phyloP scores from a whole-genome alignment of 148 eudicot genomes.

The Camellia japonica region DNA sequence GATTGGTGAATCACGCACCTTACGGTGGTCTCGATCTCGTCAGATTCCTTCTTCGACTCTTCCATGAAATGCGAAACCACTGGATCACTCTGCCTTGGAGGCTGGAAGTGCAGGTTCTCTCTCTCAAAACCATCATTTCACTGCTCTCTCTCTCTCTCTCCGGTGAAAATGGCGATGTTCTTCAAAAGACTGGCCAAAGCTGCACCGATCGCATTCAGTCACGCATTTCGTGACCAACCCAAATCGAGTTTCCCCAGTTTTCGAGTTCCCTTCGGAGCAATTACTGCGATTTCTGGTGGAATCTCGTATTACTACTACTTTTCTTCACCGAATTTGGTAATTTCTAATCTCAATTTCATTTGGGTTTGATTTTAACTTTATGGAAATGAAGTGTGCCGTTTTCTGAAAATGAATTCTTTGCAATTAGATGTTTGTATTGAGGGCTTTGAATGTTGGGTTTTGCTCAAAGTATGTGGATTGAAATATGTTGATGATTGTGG shows the following conservation, averaged over 20 bases:
- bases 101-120: neutral
- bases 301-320: constrained; percentile 52
- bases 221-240: constrained; percentile 30
- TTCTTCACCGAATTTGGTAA: constrained; percentile 71
- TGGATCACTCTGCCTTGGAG: too few species aligned
- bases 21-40: neutral
- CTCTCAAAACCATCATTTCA: neutral
- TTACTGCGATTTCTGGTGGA: constrained; percentile 85
- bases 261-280: constrained; percentile 50
- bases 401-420: constrained; percentile 6
- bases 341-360: constrained; percentile 8
- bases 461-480: neutral
- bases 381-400: neutral
- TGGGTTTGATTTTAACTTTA: constrained; percentile 3
- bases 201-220: constrained; percentile 51
- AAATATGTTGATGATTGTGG: neutral
- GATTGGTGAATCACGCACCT: neutral
- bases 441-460: neutral
- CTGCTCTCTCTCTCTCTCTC: constrained; percentile 2
- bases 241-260: constrained; percentile 33
- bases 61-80: neutral
- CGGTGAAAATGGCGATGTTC: constrained; percentile 52
- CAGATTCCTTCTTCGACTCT: neutral
- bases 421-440: neutral
- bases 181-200: constrained; percentile 60